A percentile compares a stretch with the other conserved stretches of the same genome.
Evolutionary conservation across 805 yeast species (phyloP).

Genomic region (Saccharomycopsis guyanensis): DNA sequence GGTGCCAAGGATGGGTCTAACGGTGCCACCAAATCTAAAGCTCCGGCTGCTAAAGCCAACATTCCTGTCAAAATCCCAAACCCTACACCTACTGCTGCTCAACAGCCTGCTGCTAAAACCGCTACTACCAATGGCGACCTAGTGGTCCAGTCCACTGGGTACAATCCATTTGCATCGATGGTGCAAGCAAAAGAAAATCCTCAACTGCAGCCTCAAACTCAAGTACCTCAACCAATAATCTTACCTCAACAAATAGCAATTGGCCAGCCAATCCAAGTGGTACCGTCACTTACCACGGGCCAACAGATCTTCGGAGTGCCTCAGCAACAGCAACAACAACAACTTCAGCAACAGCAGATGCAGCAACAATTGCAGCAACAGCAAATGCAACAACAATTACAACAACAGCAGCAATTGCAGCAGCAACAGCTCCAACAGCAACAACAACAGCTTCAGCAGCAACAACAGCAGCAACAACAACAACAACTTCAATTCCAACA

Average conservation of each 20-base stretch:
- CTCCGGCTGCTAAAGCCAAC: slow-evolving; percentile 2
- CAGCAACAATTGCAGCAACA: slow-evolving; percentile 19
- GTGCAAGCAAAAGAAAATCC: slow-evolving; percentile 7
- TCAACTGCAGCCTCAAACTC: slow-evolving; percentile 20
- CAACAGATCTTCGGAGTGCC: slow-evolving; percentile 9
- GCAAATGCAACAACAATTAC: slow-evolving; percentile 18
- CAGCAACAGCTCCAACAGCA: slow-evolving; percentile 24
- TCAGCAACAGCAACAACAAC: slow-evolving; percentile 21
- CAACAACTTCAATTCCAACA: slow-evolving; percentile 13
- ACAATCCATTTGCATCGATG: slow-evolving; percentile 29
- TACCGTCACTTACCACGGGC: slow-evolving; percentile 10
- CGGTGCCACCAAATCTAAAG: slow-evolving; percentile 7
- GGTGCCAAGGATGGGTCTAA: slow-evolving; percentile 29
- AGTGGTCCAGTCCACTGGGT: slow-evolving; percentile 22
- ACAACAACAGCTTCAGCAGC: slow-evolving; percentile 25
- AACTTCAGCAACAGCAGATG: slow-evolving; percentile 21
- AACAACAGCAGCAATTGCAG: slow-evolving; percentile 21
- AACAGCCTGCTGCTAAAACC: background rate
- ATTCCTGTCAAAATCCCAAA: background rate
- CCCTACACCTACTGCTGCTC: background rate
- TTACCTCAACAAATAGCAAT: slow-evolving; percentile 21
- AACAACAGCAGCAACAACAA: slow-evolving; percentile 22
- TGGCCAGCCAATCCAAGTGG: slow-evolving; percentile 11
- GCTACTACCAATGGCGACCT: background rate
- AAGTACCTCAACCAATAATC: slow-evolving; percentile 22